A percentile compares a stretch with the other conserved stretches of the same genome.
These are phyloP conservation scores for Tothia fuscella DNA, from an alignment of 2,329 filamentous ascomycete species.

Conservation along the genomic window DNA sequence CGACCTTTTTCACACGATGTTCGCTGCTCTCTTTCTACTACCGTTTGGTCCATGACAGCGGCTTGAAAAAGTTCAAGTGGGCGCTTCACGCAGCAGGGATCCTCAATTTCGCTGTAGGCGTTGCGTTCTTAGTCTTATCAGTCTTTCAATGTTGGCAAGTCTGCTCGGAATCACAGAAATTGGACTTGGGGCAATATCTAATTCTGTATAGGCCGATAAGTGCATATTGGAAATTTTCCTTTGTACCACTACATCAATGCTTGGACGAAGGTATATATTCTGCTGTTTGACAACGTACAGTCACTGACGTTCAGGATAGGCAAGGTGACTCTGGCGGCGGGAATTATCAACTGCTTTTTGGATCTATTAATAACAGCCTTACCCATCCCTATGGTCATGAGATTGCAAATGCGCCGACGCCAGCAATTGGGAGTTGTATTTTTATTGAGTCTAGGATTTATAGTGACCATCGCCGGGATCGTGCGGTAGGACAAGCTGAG, in stretches of 20 bases:
- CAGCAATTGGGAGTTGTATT: slow-evolving; percentile 28
- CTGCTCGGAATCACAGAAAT: too few relatives aligned
- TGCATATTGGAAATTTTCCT: slow-evolving; percentile 32
- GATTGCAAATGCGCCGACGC: slow-evolving; percentile 30
- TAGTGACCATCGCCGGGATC: slow-evolving; percentile 31
- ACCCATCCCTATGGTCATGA: slow-evolving; percentile 31
- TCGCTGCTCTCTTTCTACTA: slow-evolving; percentile 36
- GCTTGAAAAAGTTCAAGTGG: slow-evolving; percentile 27
- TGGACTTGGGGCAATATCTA: neutral
- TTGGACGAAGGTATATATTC: slow-evolving; percentile 34
- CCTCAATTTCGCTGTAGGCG: slow-evolving; percentile 26
- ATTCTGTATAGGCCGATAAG: slow-evolving; percentile 21
- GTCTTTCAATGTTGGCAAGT: slow-evolving; percentile 30
- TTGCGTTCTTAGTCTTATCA: slow-evolving; percentile 25
- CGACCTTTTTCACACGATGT: slow-evolving; percentile 31
- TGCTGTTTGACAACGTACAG: too few relatives aligned
- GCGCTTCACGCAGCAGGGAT: slow-evolving; percentile 27
- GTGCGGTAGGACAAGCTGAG: slow-evolving; percentile 14
- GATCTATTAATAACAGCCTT: slow-evolving; percentile 31
- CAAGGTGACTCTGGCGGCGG: slow-evolving; percentile 24
- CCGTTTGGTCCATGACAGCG: slow-evolving; percentile 30
- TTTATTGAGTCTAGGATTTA: slow-evolving; percentile 29
- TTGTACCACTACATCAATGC: slow-evolving; percentile 23
- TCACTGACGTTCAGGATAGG: too few relatives aligned
- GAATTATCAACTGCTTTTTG: slow-evolving; percentile 32